phyloP scores from a whole-genome alignment of 2,329 filamentous ascomycete species.

The Mollisiaceae sp. region DNA sequence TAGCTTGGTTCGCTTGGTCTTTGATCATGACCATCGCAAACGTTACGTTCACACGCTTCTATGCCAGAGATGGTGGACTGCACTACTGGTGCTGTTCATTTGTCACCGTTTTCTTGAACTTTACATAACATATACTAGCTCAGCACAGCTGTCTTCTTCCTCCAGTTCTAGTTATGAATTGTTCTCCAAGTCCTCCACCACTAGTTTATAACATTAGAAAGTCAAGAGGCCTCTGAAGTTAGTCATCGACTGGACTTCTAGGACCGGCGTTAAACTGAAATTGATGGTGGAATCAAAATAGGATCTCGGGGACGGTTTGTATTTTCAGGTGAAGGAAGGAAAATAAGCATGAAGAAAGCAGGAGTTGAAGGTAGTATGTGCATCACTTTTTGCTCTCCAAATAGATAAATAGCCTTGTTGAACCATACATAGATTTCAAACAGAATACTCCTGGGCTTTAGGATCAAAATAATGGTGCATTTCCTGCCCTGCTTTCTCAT shows the following conservation, averaged over 20 bases:
- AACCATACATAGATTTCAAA: slow-evolving; percentile 13
- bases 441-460: slow-evolving; percentile 23
- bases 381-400: slow-evolving; percentile 1
- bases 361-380: background rate
- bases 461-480: slow-evolving; percentile 88
- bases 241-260: background rate
- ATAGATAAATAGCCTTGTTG: background rate
- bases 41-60: background rate
- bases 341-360: background rate
- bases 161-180: no score
- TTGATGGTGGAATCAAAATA: background rate
- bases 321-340: background rate
- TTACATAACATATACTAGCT: no score
- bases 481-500: slow-evolving; percentile 86
- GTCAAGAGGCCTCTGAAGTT: background rate
- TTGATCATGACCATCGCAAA: background rate
- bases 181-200: background rate
- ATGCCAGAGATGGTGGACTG: background rate
- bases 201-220: background rate
- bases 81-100: background rate
- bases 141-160: no score
- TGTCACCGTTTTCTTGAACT: background rate
- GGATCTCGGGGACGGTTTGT: background rate
- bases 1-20: background rate
- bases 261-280: background rate